phyloP scores from a whole-genome alignment of 768 basidiomycete species.

The Lactarius pseudohatsudake region DNA sequence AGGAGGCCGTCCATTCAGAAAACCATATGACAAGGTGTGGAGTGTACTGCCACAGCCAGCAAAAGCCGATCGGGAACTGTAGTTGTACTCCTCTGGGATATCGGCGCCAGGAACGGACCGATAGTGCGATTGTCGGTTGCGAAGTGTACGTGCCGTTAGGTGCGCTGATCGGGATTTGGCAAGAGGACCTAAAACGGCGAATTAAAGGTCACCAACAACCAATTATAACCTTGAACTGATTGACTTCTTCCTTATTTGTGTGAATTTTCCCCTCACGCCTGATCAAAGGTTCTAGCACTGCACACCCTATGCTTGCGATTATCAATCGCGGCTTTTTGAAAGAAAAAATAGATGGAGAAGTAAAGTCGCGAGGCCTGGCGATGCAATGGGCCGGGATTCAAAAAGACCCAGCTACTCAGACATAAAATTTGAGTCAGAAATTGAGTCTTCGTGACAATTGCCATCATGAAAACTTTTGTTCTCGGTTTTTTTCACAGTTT shows the following conservation, averaged over 20 bases:
- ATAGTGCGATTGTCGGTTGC: not conserved
- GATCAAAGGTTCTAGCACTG: not conserved
- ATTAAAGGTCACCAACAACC: not conserved
- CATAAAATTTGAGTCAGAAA: no score
- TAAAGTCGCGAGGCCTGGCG: not conserved
- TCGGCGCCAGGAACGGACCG: slow-evolving; percentile 16
- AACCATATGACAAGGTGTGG: not conserved
- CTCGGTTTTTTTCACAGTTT: no score
- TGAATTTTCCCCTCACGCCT: not conserved
- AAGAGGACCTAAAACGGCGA: not conserved
- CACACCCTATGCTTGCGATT: not conserved
- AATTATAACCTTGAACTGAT: not conserved
- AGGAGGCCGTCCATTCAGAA: not conserved
- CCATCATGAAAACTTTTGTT: no score
- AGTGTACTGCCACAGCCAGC: not conserved
- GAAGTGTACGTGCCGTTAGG: not conserved
- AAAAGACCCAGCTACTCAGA: no score
- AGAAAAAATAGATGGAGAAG: not conserved
- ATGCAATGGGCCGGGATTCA: no score
- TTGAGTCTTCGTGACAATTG: no score
- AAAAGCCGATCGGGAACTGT: not conserved
- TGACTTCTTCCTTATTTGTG: not conserved
- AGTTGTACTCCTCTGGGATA: not conserved
- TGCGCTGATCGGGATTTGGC: slow-evolving; percentile 22
- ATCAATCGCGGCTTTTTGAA: not conserved